These are phyloP conservation scores for Cladosporium halotolerans DNA, from an alignment of 2,329 filamentous ascomycete species.

Conservation along the genomic window DNA sequence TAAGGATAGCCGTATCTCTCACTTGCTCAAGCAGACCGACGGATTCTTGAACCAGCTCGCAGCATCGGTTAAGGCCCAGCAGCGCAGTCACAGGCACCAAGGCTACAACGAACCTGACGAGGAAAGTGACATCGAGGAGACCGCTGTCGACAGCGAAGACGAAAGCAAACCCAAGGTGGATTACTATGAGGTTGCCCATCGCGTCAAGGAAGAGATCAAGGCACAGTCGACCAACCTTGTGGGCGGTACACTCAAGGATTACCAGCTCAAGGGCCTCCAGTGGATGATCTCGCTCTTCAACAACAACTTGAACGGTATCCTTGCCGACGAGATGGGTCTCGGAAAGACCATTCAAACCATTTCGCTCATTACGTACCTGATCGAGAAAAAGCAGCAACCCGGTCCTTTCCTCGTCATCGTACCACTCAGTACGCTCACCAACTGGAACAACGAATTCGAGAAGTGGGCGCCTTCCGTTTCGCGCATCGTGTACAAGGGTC, in stretches of 20 bases:
- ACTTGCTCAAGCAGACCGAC: slow-evolving; percentile 92
- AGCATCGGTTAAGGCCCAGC: slow-evolving; percentile 87
- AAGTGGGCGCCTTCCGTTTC: slow-evolving; percentile 90
- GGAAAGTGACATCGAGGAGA: slow-evolving; percentile 60
- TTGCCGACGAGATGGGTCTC: slow-evolving; percentile 99
- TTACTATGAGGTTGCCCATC: slow-evolving; percentile 97
- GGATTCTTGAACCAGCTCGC: slow-evolving; percentile 95
- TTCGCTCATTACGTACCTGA: slow-evolving; percentile 92
- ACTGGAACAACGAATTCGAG: slow-evolving; percentile 98
- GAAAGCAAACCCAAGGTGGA: slow-evolving; percentile 75
- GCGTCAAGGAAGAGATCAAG: slow-evolving; percentile 85
- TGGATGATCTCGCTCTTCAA: slow-evolving; percentile 99
- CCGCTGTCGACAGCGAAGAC: slow-evolving; percentile 64
- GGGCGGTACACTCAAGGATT: slow-evolving; percentile 90
- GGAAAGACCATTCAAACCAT: slow-evolving; percentile 99
- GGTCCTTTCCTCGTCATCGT: slow-evolving; percentile 96
- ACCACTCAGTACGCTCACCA: slow-evolving; percentile 90
- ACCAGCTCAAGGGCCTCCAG: slow-evolving; percentile 95
- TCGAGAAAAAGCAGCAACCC: slow-evolving; percentile 86
- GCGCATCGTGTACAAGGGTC: slow-evolving; percentile 94
- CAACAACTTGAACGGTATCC: slow-evolving; percentile 98
- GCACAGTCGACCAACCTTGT: slow-evolving; percentile 80
- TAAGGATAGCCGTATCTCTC: slow-evolving; percentile 98
- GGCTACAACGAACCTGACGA: slow-evolving; percentile 65
- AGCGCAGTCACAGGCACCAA: slow-evolving; percentile 67